phyloP scores from a whole-genome alignment of 139 green algal species.

The Raphidocelis subcapitata region DNA sequence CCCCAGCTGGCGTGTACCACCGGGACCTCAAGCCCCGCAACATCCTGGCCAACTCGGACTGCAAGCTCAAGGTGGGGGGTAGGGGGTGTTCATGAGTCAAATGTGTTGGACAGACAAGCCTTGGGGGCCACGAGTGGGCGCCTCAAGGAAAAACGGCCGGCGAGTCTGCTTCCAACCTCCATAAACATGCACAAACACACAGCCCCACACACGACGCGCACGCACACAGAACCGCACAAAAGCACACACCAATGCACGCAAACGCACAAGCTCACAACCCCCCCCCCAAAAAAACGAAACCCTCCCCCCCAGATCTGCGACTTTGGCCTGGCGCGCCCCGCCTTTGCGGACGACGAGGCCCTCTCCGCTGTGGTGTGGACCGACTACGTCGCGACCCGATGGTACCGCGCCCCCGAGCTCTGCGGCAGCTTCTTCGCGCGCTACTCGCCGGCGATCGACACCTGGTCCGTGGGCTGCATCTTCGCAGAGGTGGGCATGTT shows the following conservation, averaged over 20 bases:
- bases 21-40: constrained; percentile 99
- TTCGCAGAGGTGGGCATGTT: constrained; percentile 81
- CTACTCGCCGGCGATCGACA: constrained; percentile 88
- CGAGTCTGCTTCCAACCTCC: too few species aligned
- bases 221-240: too few species aligned
- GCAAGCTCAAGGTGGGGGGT: constrained; percentile 98
- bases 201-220: too few species aligned
- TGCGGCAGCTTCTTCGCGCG: constrained; percentile 93
- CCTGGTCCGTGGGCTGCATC: constrained; percentile 96
- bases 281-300: too few species aligned
- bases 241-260: too few species aligned
- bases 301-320: too few species aligned
- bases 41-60: constrained; percentile 97
- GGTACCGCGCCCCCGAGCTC: constrained; percentile 90
- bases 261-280: too few species aligned
- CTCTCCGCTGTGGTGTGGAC: constrained; percentile 97
- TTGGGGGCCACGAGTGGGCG: too few species aligned
- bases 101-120: too few species aligned
- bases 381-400: constrained; percentile 96
- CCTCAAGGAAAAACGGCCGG: too few species aligned
- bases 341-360: constrained; percentile 94
- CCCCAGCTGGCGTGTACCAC: constrained; percentile 84
- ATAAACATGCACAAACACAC: too few species aligned
- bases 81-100: too few species aligned
- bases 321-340: constrained; percentile 92